Conservation (phyloP, 2,329 filamentous ascomycete species). For the Aspergillus persii region DNA sequence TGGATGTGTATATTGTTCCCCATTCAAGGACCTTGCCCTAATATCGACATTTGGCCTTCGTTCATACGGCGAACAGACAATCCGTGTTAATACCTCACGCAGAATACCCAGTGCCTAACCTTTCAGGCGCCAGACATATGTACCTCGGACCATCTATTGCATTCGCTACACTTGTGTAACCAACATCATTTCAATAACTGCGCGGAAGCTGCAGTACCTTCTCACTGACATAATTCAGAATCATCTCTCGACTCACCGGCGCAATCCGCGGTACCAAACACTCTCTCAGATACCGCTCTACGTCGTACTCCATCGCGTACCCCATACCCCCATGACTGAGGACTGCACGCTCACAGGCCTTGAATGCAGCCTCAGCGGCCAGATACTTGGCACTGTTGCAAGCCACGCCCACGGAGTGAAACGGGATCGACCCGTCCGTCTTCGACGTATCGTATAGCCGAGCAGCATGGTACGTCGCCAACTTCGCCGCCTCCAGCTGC, state of each 20-base stretch:
- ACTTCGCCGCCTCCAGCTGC: conserved; percentile 60
- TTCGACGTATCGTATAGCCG: conserved; percentile 55
- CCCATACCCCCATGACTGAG: conserved; percentile 62
- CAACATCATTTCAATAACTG: conserved; percentile 35
- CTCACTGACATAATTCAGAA: conserved; percentile 46
- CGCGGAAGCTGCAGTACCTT: conserved; percentile 43
- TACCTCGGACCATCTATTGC: too few species aligned
- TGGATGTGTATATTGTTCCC: too few species aligned
- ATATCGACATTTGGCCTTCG: too few species aligned
- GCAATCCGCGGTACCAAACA: conserved; percentile 60
- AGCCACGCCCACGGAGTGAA: conserved; percentile 60
- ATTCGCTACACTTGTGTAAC: too few species aligned
- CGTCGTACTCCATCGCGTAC: conserved; percentile 62
- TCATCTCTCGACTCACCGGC: conserved; percentile 56
- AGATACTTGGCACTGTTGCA: conserved; percentile 69
- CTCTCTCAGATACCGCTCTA: conserved; percentile 60
- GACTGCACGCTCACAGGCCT: conserved; percentile 57
- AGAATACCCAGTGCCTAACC: too few species aligned
- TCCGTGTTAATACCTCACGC: too few species aligned
- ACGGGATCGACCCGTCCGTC: conserved; percentile 52
- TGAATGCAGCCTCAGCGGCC: conserved; percentile 61
- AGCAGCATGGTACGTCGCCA: conserved; percentile 61
- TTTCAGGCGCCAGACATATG: too few species aligned
- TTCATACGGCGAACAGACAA: too few species aligned
- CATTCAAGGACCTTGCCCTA: too few species aligned